Evolutionary conservation across 192 early-diverging fungal genomes (phyloP).

Genomic region (Linnemannia zychae): DNA sequence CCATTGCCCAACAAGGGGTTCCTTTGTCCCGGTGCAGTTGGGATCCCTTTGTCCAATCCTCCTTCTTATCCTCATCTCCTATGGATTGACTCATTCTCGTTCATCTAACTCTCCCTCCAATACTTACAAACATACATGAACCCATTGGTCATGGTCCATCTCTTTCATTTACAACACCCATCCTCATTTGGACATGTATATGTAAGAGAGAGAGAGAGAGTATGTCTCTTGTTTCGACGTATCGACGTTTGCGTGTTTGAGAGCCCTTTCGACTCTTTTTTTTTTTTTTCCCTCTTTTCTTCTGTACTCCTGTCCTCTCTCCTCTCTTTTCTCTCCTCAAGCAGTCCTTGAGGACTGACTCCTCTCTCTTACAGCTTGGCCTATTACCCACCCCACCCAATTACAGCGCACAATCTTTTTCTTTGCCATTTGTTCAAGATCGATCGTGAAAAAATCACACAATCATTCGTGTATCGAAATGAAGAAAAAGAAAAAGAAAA

Average conservation of each 20-base stretch:
- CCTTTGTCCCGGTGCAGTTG: background rate
- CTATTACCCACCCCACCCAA: background rate
- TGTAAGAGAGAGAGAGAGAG: background rate
- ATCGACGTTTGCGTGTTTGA: conserved; percentile 1
- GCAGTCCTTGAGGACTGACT: background rate
- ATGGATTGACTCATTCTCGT: background rate
- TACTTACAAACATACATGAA: too few species aligned
- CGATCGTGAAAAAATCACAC: background rate
- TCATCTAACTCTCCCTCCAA: too few species aligned
- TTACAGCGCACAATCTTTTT: background rate
- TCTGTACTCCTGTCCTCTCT: background rate
- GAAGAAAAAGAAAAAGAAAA: background rate
- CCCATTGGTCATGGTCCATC: too few species aligned
- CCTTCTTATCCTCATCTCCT: background rate
- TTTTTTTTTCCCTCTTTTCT: too few species aligned
- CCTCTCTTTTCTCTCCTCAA: background rate
- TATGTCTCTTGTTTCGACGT: background rate
- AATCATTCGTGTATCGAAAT: background rate
- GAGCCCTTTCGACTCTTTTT: conserved; percentile 6
- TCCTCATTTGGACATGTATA: background rate
- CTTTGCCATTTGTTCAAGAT: background rate
- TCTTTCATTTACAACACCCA: too few species aligned
- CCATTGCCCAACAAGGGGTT: background rate
- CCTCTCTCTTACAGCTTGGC: background rate
- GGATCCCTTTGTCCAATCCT: background rate